Evolutionary conservation across 116 monocot species (phyloP).

Genomic region (Posidonia oceanica): DNA sequence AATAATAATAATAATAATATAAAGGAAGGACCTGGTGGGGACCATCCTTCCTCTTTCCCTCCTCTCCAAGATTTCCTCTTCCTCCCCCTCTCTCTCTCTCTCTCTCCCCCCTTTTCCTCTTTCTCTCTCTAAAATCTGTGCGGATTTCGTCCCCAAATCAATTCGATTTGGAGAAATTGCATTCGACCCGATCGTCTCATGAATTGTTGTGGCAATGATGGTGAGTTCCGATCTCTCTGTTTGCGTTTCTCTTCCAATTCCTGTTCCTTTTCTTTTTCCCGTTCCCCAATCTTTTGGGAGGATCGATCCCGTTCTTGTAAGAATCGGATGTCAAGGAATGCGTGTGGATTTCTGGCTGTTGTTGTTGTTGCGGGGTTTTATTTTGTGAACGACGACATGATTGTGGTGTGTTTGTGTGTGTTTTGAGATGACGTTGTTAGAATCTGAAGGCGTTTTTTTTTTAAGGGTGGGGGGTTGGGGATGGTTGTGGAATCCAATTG

Average conservation of each 20-base stretch:
- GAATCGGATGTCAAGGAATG: background rate
- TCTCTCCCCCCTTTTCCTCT: background rate
- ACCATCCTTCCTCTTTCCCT: background rate
- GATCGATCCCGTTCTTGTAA: background rate
- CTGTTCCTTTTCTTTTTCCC: background rate
- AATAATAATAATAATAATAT: too few species aligned
- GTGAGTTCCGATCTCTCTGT: background rate
- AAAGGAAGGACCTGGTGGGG: background rate
- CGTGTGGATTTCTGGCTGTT: background rate
- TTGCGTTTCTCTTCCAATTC: background rate
- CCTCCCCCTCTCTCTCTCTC: background rate
- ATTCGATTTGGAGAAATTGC: background rate
- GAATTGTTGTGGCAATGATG: background rate
- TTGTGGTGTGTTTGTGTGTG: too few species aligned
- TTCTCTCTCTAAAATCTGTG: conserved; percentile 1
- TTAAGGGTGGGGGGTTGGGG: too few species aligned
- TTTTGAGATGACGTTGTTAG: too few species aligned
- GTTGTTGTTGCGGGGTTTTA: background rate
- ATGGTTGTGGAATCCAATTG: background rate
- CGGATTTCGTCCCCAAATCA: background rate
- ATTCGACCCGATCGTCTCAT: background rate
- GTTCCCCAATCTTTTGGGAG: background rate
- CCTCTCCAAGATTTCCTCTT: background rate
- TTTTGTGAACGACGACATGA: background rate
- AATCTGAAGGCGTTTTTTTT: too few species aligned